Base-by-base conservation (phyloP, 257 asterid genomes). In the Misopates orontium region DNA sequence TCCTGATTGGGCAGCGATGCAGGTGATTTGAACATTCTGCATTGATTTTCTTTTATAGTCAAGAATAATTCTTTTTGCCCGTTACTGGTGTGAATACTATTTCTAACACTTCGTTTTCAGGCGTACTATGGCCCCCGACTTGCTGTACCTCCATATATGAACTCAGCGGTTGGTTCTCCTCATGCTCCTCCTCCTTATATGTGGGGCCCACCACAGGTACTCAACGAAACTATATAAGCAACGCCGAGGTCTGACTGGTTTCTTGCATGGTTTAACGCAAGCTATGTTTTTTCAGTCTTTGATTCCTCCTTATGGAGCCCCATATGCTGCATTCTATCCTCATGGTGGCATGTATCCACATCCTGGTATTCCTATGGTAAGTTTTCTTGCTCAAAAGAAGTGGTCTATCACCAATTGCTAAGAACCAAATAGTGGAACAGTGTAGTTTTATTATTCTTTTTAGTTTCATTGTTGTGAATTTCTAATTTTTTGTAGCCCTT, bases 191-290 rank as follows among this genome's bases (percentile, higher is more conserved):
- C 86, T 48, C 91, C 96, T 60, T 94, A 85, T 71, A 88, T 94
- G 91, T 94, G 99, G 99, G 96, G 84, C 40, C 96, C 98, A 12
- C 90, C 94, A 36, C 99, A 94, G 99, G 99, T 94, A 78, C 42
- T 49, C 42, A 10, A 1, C 11, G 10, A 36, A 28, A 36, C 42
- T 36, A 36, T 36, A 36, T 36, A 36, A 10, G 42, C 42, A 36
- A 36, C 8, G 4, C 8, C 10, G 11, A 9, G 8, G 42, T 36
- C 42, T 1, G 3, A 48, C 63, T 62, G 23, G 15, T 65, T 72
- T 55, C 11, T 62, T 8, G 0, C 13, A n/a, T 57, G 39, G 44
- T 9, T 53, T 62, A 25, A 74, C 66, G 22, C 20, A 16, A 14
- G 18, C 56, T 56, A 23, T 59, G 56, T 42, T 65, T 68, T 71